Conservation (phyloP, 2,329 filamentous ascomycete species). For the Claviceps maximensis region DNA sequence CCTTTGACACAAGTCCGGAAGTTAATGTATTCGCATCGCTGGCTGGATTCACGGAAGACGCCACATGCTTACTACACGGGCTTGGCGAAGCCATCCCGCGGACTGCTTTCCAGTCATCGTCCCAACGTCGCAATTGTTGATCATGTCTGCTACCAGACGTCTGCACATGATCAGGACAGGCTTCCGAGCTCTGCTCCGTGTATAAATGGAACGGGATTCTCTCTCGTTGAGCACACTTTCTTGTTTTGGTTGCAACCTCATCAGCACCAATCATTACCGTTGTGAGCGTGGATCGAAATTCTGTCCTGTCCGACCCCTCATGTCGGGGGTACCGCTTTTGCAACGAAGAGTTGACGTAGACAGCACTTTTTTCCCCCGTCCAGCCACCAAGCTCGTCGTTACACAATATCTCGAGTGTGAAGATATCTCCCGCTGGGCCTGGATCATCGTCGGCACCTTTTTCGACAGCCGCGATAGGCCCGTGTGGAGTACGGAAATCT, state of each 20-base stretch:
- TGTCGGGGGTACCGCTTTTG: constrained; percentile 9
- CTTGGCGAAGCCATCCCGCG: background rate
- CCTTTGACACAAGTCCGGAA: background rate
- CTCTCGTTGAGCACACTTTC: background rate
- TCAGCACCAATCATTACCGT: background rate
- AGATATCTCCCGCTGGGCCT: constrained; percentile 27
- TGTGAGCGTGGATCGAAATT: background rate
- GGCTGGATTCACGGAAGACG: background rate
- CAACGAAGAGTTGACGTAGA: constrained; percentile 16
- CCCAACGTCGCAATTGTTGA: background rate
- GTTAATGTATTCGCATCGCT: background rate
- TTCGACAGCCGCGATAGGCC: constrained; percentile 27
- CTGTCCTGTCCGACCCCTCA: constrained; percentile 4
- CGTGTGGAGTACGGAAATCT: constrained; percentile 34
- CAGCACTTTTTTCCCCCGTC: constrained; percentile 24
- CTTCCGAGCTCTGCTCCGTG: background rate
- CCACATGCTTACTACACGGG: background rate
- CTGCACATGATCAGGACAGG: background rate
- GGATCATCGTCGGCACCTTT: constrained; percentile 33
- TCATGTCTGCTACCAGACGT: constrained; percentile 1
- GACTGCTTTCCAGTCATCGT: background rate
- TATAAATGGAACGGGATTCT: background rate
- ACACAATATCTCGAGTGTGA: constrained; percentile 26
- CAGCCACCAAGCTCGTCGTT: constrained; percentile 32
- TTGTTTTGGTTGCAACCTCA: background rate